Base-by-base conservation (phyloP, 441 rosid species). In the Arabidopsis lyrata region DNA sequence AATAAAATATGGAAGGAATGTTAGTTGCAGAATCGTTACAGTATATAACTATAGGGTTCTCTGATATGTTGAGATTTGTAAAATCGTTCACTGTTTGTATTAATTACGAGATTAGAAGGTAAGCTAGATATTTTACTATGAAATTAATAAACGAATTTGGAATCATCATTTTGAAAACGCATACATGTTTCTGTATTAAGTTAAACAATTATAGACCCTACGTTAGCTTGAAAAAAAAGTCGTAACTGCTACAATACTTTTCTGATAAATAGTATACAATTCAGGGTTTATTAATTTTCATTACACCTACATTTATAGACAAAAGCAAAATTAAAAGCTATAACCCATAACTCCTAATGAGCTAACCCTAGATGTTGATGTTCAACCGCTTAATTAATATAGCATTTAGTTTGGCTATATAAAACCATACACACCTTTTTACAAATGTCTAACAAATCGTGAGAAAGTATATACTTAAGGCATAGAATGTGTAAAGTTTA, bases 291-390 rank as follows among this genome's bases (percentile, higher is more conserved):
- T 54, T 24, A 44, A 34, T 34, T 68, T 61, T 44, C 39, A 54
- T 39, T 6, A 61, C 57, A 68, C 9, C n/a, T 39, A 72, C 27
- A 54, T 47, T 35, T 44, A 53, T 66, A 56, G 41, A 44, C 52
- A 44, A 11, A 41, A 16, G 32, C 22, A 39, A 38, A 60, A 5
- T 15, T 31, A 68, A 75, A 60, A 52, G 63, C 57, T 22, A 48
- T 13, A 57, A 29, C 61, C 45, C 72, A 52, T 42, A 67, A 68
- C 78, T 74, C 29, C 45, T 6, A 61, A 68, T 44, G 13, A 61
- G 60, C 47, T 55, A 69, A 53, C 9, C 24, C 29, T 53, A 69
- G 79, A 63, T 63, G 70, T 63, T 47, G 75, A 76, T 69, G 70
- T 69, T 63, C 66, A 57, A 64, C 80, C 14, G 39, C 48, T 64